Evolutionary conservation across 2,329 filamentous ascomycete genomes (phyloP).

Genomic region (Zymoseptoria crescenta): DNA sequence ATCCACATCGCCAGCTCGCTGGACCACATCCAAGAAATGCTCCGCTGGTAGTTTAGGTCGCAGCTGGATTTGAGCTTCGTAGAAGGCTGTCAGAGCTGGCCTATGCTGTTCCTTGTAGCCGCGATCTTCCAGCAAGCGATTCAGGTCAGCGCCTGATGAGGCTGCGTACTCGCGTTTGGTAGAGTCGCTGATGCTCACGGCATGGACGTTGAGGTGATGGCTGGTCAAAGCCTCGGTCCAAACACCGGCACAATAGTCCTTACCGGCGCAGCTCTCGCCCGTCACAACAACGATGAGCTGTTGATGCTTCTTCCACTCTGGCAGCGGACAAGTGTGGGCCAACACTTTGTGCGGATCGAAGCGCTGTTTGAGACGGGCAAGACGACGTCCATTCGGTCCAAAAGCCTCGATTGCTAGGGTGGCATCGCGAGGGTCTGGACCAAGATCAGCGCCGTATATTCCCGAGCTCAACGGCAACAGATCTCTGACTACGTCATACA

Average conservation of each 20-base stretch:
- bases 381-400: constrained; percentile 45
- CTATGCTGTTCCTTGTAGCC: constrained; percentile 56
- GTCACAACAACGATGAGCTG: constrained; percentile 52
- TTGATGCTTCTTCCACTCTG: constrained; percentile 28
- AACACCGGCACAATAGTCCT: constrained; percentile 51
- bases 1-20: constrained; percentile 37
- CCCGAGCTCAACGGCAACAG: constrained; percentile 47
- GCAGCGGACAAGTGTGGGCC: constrained; percentile 45
- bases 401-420: constrained; percentile 48
- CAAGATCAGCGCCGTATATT: constrained; percentile 54
- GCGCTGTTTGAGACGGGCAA: constrained; percentile 49
- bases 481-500: constrained; percentile 44
- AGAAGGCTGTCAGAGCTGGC: constrained; percentile 45
- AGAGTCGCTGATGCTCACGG: constrained; percentile 49
- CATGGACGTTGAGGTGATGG: constrained; percentile 32
- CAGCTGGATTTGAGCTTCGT: constrained; percentile 37
- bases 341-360: constrained; percentile 36
- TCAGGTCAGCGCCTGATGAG: constrained; percentile 41
- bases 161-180: constrained; percentile 52
- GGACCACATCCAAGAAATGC: constrained; percentile 44
- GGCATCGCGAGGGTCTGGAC: constrained; percentile 52
- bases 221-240: constrained; percentile 38
- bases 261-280: constrained; percentile 48
- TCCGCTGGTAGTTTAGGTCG: constrained; percentile 44
- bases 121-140: constrained; percentile 46